A percentile compares a stretch with the other conserved stretches of the same genome.
Conservation (phyloP, 2,329 filamentous ascomycete species). For the Chaetothyriales sp. region DNA sequence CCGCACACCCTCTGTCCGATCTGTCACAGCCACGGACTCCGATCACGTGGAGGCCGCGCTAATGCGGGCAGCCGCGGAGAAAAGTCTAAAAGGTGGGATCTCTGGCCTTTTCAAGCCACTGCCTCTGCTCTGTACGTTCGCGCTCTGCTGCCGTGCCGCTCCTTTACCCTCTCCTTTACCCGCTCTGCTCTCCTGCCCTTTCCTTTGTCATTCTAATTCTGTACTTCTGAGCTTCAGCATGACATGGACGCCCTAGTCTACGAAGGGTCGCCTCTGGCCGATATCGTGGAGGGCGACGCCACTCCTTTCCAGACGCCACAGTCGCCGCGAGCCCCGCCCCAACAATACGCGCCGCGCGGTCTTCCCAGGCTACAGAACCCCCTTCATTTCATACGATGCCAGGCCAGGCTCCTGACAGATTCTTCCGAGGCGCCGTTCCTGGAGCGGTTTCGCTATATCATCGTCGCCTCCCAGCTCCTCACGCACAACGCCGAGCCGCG, state of each 20-base stretch:
- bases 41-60: too few relatives aligned
- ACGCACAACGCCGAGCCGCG: slow-evolving; percentile 48
- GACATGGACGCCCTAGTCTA: slow-evolving; percentile 78
- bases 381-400: slow-evolving; percentile 10
- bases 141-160: too few relatives aligned
- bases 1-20: too few relatives aligned
- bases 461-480: slow-evolving; percentile 80
- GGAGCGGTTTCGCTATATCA: slow-evolving; percentile 84
- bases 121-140: too few relatives aligned
- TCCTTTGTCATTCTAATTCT: not conserved
- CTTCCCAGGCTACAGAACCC: slow-evolving; percentile 9
- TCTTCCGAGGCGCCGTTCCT: slow-evolving; percentile 55
- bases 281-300: slow-evolving; percentile 70
- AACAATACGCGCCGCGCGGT: slow-evolving; percentile 35
- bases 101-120: too few relatives aligned
- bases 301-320: slow-evolving; percentile 27
- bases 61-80: too few relatives aligned
- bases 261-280: slow-evolving; percentile 74
- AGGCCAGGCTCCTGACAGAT: slow-evolving; percentile 10
- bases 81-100: too few relatives aligned
- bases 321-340: slow-evolving; percentile 27
- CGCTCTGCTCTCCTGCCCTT: not conserved
- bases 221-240: slow-evolving; percentile 2
- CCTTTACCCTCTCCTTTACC: not conserved
- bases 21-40: too few relatives aligned